Evolutionary conservation across 1,284 basidiomycete genomes (phyloP), one percentile per base, ranked within the genome.

Genomic region (Coniferiporia weirii): DNA sequence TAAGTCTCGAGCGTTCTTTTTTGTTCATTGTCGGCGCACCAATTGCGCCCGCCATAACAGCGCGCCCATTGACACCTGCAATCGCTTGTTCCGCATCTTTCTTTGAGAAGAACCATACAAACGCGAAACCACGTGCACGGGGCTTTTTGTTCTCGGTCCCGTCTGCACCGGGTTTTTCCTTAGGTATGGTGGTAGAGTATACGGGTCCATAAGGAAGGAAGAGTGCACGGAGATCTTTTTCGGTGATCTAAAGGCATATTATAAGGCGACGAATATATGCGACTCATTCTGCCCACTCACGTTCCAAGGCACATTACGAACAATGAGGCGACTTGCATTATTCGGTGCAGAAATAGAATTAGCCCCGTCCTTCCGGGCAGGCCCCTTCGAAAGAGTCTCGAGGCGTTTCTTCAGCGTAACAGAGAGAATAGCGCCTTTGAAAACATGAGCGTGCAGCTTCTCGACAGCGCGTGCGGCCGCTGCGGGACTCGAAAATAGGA

Each of bases 381-480:
- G 65, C 1, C 78, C 72, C 61, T 85, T 85, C 4, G 79, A 76
- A 17, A 91, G 79, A 52, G 79, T 82, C 53, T 95, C 89, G 4
- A 93, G 74, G 1, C 92, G 84, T 70, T 95, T 95, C 78, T 98
- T 98, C 63, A 98, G 79, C 5, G 90, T 87, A n/a, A 89, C 92
- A 5, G 89, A 93, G 27, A 98, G 82, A 13, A 95, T 76, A 2
- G 82, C 78, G 46, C 94, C 94, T 72, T 98, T 97, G 81, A 90
- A 98, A 45, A 95, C 87, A 70, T 97, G 94, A 0, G 93, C 93
- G 69, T 99, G 93, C 0, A 99, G 83, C 73, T 93, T 95, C 60
- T 75, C 76, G 34, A 93, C 82, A 1, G 90, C 90, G 19, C 86
- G 83, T 53, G 82, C 78, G 0, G 95, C 93, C 57, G 83, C 76